Evolutionary conservation across 2,329 filamentous ascomycete species (phyloP), one percentile per base, ranked within the genome.

Genomic region (Fusarium papillatum): DNA sequence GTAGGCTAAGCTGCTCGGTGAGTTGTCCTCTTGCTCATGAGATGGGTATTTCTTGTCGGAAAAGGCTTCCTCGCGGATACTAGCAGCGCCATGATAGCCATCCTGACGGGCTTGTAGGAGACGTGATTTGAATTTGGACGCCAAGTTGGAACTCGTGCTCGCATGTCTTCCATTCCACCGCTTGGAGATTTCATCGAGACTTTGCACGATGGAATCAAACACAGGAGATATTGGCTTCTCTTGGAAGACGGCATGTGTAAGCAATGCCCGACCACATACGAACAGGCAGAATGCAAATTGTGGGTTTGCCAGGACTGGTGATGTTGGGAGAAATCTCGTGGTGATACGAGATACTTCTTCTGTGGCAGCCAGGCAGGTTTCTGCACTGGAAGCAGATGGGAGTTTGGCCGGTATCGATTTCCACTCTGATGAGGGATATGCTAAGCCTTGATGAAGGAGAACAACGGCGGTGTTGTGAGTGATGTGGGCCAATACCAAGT

Each of bases 401-500:
- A 77, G 62, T 31, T 57, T 69, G 7, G 67, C 69, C 1, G 71
- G 74, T 8, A 72, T 50, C 9, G 66, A 70, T 14, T 76, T 55
- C 71, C 72, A 75, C 24, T 77, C 75, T 41, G 72, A 41, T 75
- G 43, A 65, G 1, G 72, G 77, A 46, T 79, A 80, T 3, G 77
- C 78, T 7, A 80, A 62, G 7, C 70, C 70, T 26, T 79, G 79
- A 7, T 78, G 77, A 4, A 80, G 59, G 14, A 80, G 67, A n/a
- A 80, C 73, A 17, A 79, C 76, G 2, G 70, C 71, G 2, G 77
- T 77, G 17, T 80, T 80, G 63, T 80, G 77, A 3, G 77, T 78
- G 41, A 80, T 78, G 24, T 80, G 79, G 2, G 78, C 78, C 2
- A 79, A 71, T 2, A 77, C 73, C 5, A 79, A 64, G 36, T 88